A percentile compares a stretch with the other conserved stretches of the same genome.
phyloP scores from a whole-genome alignment of 2,329 filamentous ascomycete genomes.

The Aspergillus cejpii region DNA sequence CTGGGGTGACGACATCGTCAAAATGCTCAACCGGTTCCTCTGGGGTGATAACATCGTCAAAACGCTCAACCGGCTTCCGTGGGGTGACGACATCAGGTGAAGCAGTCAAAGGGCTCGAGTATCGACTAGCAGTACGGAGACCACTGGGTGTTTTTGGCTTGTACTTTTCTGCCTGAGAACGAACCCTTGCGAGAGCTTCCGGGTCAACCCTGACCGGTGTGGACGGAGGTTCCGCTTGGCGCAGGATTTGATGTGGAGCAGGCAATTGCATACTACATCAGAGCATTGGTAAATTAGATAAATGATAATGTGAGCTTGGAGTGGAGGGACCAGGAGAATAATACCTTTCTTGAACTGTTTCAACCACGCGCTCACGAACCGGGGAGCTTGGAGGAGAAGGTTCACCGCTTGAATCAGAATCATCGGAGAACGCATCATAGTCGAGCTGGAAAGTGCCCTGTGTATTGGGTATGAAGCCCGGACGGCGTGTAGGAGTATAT shows the following conservation, averaged over 20 bases:
- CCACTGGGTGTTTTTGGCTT: conserved; percentile 41
- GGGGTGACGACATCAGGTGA: conserved; percentile 10
- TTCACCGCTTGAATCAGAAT: conserved; percentile 13
- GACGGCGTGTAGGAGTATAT: conserved; percentile 6
- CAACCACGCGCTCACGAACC: conserved; percentile 4
- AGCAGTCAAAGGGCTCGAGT: conserved; percentile 19
- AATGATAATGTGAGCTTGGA: background rate
- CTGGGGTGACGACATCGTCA: too few species aligned
- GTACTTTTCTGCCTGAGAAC: conserved; percentile 37
- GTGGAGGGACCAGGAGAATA: background rate
- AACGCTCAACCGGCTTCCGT: conserved; percentile 9
- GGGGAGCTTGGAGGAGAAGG: conserved; percentile 10
- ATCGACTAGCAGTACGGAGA: conserved; percentile 33
- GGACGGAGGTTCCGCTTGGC: conserved; percentile 11
- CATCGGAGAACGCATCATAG: conserved; percentile 27
- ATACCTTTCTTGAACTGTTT: conserved; percentile 13
- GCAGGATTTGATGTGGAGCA: conserved; percentile 11
- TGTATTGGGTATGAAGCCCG: conserved; percentile 22
- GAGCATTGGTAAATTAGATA: conserved; percentile 5
- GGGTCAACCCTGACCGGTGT: conserved; percentile 21
- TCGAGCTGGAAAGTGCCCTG: conserved; percentile 26
- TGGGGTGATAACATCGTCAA: too few species aligned
- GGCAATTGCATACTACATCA: conserved; percentile 5
- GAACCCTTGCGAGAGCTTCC: conserved; percentile 32
- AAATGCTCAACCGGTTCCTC: too few species aligned